A percentile compares a stretch with the other conserved stretches of the same genome.
These are phyloP conservation scores for Platanus orientalis DNA, from an alignment of 164 flowering plant species.

Conservation along the genomic window DNA sequence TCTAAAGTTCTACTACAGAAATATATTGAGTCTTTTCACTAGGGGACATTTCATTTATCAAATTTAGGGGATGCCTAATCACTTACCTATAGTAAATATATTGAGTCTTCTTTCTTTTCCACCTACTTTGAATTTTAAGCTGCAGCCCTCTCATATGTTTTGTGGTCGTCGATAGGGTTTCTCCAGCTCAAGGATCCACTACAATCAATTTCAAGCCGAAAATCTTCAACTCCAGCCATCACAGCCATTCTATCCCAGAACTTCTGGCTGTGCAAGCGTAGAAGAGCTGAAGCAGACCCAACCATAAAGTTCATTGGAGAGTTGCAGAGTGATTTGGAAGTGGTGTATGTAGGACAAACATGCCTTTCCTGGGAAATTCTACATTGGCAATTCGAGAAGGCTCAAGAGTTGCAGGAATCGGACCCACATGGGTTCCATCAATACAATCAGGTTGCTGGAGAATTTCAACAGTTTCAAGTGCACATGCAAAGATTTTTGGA, in stretches of 20 bases:
- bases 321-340: conserved; percentile 56
- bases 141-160: background rate
- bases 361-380: conserved; percentile 95
- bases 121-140: no score
- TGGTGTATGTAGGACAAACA: conserved; percentile 71
- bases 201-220: conserved; percentile 20
- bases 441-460: conserved; percentile 57
- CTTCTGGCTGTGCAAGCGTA: conserved; percentile 24
- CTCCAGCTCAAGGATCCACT: conserved; percentile 51
- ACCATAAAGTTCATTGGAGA: conserved; percentile 34
- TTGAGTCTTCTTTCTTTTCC: background rate
- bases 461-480: conserved; percentile 78
- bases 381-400: conserved; percentile 63
- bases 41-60: no score
- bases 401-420: conserved; percentile 35
- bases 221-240: conserved; percentile 20
- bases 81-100: no score
- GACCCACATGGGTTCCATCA: conserved; percentile 36
- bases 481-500: conserved; percentile 69
- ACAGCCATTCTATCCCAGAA: conserved; percentile 31
- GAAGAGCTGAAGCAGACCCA: conserved; percentile 35
- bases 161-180: conserved; percentile 42
- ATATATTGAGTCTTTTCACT: no score
- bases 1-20: no score
- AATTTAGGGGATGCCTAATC: no score